phyloP scores from a whole-genome alignment of 495 filamentous ascomycete genomes.

The Cudoniella acicularis region DNA sequence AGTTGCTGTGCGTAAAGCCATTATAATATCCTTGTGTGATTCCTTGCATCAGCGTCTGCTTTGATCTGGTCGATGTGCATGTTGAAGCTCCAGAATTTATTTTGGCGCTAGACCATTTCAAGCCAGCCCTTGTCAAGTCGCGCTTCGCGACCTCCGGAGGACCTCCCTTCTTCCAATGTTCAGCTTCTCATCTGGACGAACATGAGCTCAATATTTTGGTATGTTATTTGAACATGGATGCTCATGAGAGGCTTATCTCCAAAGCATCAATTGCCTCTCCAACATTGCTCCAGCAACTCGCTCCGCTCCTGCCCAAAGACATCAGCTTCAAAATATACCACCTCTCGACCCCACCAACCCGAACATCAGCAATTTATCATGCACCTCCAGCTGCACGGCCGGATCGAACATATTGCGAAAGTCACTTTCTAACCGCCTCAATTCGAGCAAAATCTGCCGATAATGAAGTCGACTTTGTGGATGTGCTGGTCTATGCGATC shows the following conservation, averaged over 20 bases:
- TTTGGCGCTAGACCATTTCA: slow-evolving; percentile 16
- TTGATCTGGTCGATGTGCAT: neutral
- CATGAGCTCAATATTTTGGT: slow-evolving; percentile 23
- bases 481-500: slow-evolving; percentile 62
- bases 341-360: slow-evolving; percentile 78
- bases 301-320: slow-evolving; percentile 65
- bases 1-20: slow-evolving; percentile 21
- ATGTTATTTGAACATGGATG: slow-evolving; percentile 20
- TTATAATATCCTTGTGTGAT: slow-evolving; percentile 4
- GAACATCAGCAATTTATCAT: slow-evolving; percentile 70
- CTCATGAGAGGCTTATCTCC: slow-evolving; percentile 21
- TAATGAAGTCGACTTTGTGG: slow-evolving; percentile 23
- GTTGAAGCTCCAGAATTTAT: slow-evolving; percentile 2
- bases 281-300: slow-evolving; percentile 50
- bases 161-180: neutral
- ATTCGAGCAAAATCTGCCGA: slow-evolving; percentile 31
- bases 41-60: neutral
- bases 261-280: slow-evolving; percentile 20
- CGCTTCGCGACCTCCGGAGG: neutral
- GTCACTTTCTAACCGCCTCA: slow-evolving; percentile 77
- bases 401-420: slow-evolving; percentile 79
- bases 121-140: slow-evolving; percentile 10
- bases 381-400: slow-evolving; percentile 65
- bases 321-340: slow-evolving; percentile 75
- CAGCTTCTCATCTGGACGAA: slow-evolving; percentile 1